A percentile compares a stretch with the other conserved stretches of the same genome.
These are phyloP conservation scores for Rhododendron molle DNA, from an alignment of 148 eudicot species.

Conservation along the genomic window DNA sequence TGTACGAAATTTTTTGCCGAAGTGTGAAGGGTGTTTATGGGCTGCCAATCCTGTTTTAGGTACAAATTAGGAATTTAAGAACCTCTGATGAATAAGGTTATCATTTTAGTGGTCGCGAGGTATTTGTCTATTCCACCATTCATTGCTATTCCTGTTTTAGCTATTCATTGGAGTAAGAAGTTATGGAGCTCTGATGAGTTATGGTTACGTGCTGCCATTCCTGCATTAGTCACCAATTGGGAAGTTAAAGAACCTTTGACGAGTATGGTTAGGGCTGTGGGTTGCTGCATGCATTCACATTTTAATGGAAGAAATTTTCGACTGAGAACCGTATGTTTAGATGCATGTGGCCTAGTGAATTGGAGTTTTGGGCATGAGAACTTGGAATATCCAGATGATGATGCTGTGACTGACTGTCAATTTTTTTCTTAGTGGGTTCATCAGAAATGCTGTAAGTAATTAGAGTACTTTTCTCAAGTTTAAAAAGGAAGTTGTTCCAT, in stretches of 20 bases:
- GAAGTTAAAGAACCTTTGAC: background rate
- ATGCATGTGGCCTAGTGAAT: background rate
- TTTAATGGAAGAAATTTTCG: background rate
- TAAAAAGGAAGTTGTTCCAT: background rate
- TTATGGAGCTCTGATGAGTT: background rate
- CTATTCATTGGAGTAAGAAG: background rate
- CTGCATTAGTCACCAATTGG: background rate
- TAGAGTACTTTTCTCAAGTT: background rate
- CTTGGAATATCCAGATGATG: background rate
- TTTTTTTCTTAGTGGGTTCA: background rate
- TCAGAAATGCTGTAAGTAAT: too few relatives aligned
- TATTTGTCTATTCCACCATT: background rate
- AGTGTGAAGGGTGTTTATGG: background rate
- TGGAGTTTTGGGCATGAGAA: background rate
- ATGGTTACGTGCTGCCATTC: background rate
- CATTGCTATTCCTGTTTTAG: background rate
- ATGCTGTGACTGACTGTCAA: background rate
- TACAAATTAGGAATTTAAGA: background rate
- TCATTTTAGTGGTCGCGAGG: background rate
- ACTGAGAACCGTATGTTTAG: background rate
- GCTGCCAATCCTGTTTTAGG: background rate
- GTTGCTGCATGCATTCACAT: background rate
- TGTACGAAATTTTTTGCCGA: background rate
- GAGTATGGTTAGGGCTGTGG: background rate
- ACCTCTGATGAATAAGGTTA: background rate